phyloP scores from a whole-genome alignment of 768 basidiomycete species.

The Amanita subjunquillea region DNA sequence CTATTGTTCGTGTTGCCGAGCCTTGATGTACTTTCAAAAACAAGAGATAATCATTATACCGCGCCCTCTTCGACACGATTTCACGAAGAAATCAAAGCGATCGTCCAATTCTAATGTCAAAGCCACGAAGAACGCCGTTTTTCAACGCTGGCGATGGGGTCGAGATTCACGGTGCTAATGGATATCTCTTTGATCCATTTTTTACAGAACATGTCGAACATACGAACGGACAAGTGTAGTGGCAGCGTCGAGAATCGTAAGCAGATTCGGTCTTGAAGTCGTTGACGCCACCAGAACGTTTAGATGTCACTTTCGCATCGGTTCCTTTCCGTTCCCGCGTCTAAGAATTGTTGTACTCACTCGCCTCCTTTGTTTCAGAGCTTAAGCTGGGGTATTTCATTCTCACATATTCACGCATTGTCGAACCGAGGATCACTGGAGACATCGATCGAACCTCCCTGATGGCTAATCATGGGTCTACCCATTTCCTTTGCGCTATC shows the following conservation, averaged over 20 bases:
- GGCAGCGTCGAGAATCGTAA: slow-evolving; percentile 53
- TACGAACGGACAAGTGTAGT: slow-evolving; percentile 56
- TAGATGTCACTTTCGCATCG: slow-evolving; percentile 37
- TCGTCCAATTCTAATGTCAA: slow-evolving; percentile 35
- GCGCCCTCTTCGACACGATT: slow-evolving; percentile 20
- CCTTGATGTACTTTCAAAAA: slow-evolving; percentile 19
- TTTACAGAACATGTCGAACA: slow-evolving; percentile 42
- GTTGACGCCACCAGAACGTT: slow-evolving; percentile 31
- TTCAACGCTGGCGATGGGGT: slow-evolving; percentile 53
- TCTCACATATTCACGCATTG: too few relatives aligned
- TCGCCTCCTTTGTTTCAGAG: slow-evolving; percentile 27
- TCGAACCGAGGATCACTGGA: too few relatives aligned
- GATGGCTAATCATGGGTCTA: slow-evolving; percentile 12
- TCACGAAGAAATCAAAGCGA: slow-evolving; percentile 35
- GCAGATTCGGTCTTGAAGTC: slow-evolving; percentile 44
- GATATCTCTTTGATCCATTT: slow-evolving; percentile 52
- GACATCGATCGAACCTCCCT: slow-evolving; percentile 9
- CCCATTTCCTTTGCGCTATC: slow-evolving; percentile 33
- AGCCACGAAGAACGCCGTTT: slow-evolving; percentile 47
- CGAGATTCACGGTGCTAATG: slow-evolving; percentile 36
- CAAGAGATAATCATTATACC: slow-evolving; percentile 22
- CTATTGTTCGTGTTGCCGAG: slow-evolving; percentile 13
- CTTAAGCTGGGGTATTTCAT: slow-evolving; percentile 28
- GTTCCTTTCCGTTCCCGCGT: slow-evolving; percentile 11
- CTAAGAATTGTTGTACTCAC: neutral